These are phyloP conservation scores for Cladosporium halotolerans DNA, from an alignment of 2,329 filamentous ascomycete species.

Conservation along the genomic window DNA sequence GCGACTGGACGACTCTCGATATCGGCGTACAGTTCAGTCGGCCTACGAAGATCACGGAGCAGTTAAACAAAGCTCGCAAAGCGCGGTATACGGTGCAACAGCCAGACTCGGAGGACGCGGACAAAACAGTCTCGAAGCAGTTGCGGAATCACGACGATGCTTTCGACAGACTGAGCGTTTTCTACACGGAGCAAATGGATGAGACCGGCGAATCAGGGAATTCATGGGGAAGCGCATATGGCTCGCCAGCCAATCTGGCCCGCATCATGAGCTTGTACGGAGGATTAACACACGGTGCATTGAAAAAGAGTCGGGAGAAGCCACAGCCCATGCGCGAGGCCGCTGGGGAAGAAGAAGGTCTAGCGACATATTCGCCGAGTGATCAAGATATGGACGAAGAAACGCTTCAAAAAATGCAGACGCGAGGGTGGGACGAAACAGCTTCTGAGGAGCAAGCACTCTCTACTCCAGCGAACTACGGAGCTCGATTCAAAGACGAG, in stretches of 20 bases:
- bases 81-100: conserved; percentile 26
- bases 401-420: conserved; percentile 49
- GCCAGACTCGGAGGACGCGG: conserved; percentile 36
- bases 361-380: conserved; percentile 45
- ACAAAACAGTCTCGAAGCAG: conserved; percentile 35
- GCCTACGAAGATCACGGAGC: conserved; percentile 74
- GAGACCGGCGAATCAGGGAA: conserved; percentile 51
- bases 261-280: conserved; percentile 92
- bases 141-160: conserved; percentile 56
- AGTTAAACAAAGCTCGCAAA: conserved; percentile 40
- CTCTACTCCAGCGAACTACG: conserved; percentile 43
- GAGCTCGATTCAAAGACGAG: conserved; percentile 60
- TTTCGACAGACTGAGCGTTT: conserved; percentile 53
- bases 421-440: conserved; percentile 63
- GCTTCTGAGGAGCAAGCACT: conserved; percentile 47
- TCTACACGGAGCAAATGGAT: conserved; percentile 74
- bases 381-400: conserved; percentile 40
- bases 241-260: conserved; percentile 73
- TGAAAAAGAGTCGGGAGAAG: conserved; percentile 61
- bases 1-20: conserved; percentile 86
- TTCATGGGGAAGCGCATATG: conserved; percentile 50
- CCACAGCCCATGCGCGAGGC: conserved; percentile 76
- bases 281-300: conserved; percentile 52
- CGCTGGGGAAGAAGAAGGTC: conserved; percentile 61
- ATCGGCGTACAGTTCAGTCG: conserved; percentile 83